These are phyloP conservation scores for Cladosporium colombiae DNA, from an alignment of 2,329 filamentous ascomycete genomes.

Conservation along the genomic window DNA sequence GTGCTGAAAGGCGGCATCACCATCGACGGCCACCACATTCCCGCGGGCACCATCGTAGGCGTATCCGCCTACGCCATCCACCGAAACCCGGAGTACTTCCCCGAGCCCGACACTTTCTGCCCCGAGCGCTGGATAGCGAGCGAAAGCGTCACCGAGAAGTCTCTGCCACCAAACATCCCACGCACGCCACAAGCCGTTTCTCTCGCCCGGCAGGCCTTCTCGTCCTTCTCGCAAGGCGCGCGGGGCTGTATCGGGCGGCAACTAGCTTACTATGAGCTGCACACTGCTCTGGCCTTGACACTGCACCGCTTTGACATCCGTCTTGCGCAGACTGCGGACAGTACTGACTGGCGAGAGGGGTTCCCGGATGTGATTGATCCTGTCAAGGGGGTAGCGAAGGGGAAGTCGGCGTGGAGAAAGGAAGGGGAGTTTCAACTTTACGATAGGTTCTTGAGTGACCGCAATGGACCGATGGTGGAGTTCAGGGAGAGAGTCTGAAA, in stretches of 20 bases:
- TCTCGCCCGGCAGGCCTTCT: conserved; percentile 58
- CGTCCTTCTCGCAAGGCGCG: conserved; percentile 70
- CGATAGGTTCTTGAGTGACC: conserved; percentile 73
- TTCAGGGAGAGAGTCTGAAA: conserved; percentile 30
- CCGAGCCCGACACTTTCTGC: conserved; percentile 30
- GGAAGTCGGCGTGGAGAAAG: conserved; percentile 51
- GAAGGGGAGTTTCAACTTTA: conserved; percentile 66
- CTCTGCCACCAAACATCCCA: neutral
- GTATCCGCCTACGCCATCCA: conserved; percentile 40
- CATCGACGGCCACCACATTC: conserved; percentile 40
- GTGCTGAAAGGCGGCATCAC: conserved; percentile 34
- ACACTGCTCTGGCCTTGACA: conserved; percentile 28
- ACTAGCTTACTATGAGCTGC: conserved; percentile 31
- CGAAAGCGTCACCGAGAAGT: neutral
- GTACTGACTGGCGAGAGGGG: neutral
- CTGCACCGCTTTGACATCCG: conserved; percentile 22
- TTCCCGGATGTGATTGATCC: neutral
- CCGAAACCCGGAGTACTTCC: conserved; percentile 37
- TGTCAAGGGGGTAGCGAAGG: neutral
- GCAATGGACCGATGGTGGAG: conserved; percentile 70
- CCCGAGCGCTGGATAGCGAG: conserved; percentile 34
- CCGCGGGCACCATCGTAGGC: conserved; percentile 39
- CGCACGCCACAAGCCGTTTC: conserved; percentile 12
- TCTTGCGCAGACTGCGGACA: neutral
- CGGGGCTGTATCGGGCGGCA: conserved; percentile 70